Conservation (phyloP, 192 early-diverging fungal genomes). For the Backusella tuberculispora region DNA sequence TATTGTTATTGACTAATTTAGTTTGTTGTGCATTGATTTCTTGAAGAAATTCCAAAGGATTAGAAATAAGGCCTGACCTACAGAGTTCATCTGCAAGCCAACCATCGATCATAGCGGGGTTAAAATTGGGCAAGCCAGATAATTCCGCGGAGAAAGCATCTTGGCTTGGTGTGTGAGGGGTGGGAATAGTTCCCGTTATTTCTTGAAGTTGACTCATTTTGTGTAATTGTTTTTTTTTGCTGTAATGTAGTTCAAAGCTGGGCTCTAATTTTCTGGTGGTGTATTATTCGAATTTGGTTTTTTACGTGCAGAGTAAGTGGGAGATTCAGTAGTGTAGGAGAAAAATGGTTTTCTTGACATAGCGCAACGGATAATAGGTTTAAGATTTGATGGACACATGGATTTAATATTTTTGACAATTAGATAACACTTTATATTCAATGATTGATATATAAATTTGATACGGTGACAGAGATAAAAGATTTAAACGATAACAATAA, state of each 20-base stretch:
- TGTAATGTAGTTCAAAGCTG: not conserved
- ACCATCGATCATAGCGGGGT: conserved; percentile 40
- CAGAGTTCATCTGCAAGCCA: conserved; percentile 54
- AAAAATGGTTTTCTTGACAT: conserved; percentile 40
- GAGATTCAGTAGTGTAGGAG: conserved; percentile 43
- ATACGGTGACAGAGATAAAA: not conserved
- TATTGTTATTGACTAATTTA: not conserved
- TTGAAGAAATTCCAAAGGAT: conserved; percentile 1
- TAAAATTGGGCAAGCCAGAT: not conserved
- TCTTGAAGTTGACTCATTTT: conserved; percentile 5
- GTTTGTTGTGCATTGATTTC: not conserved
- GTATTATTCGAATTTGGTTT: conserved; percentile 24
- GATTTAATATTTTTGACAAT: conserved; percentile 9
- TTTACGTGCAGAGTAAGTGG: conserved; percentile 37
- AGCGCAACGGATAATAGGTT: conserved; percentile 12
- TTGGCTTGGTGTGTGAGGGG: not conserved
- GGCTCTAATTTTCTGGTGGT: conserved; percentile 26
- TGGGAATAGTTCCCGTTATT: not conserved
- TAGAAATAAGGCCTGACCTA: conserved; percentile 45
- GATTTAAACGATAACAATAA: conserved; percentile 26
- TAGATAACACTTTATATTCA: conserved; percentile 11
- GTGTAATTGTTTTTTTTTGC: not conserved
- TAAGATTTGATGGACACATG: conserved; percentile 20
- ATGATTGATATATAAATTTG: conserved; percentile 2
- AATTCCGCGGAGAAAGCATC: not conserved